Evolutionary conservation across 257 asterid genomes (phyloP).

Genomic region (Solanum raphanifolium): DNA sequence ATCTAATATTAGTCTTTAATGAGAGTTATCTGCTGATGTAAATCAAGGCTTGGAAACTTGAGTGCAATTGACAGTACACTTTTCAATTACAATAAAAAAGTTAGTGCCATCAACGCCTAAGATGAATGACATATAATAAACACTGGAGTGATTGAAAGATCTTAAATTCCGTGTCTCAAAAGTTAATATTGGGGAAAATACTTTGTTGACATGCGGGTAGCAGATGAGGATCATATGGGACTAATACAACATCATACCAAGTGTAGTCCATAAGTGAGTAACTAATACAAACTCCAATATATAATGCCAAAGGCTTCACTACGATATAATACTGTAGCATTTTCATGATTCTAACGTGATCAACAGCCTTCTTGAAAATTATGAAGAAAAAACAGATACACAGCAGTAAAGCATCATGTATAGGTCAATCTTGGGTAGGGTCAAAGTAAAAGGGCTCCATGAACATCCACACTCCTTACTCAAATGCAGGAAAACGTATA

Average conservation of each 20-base stretch:
- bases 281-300: not conserved
- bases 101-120: not conserved
- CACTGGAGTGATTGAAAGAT: not conserved
- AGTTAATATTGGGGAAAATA: not conserved
- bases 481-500: not conserved
- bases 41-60: not conserved
- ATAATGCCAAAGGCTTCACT: not conserved
- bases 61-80: not conserved
- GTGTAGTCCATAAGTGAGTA: not conserved
- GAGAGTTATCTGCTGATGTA: not conserved
- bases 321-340: not conserved
- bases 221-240: not conserved
- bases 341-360: not conserved
- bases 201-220: not conserved
- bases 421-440: not conserved
- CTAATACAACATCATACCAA: not conserved
- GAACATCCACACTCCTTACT: not conserved
- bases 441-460: not conserved
- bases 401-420: not conserved
- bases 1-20: not conserved
- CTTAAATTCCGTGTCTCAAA: not conserved
- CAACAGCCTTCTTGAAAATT: not conserved
- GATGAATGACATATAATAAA: not conserved
- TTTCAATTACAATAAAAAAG: not conserved
- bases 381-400: not conserved